Evolutionary conservation across 306 rosid species (phyloP), one percentile per base, ranked within the genome.

Genomic region (Prunus mira): DNA sequence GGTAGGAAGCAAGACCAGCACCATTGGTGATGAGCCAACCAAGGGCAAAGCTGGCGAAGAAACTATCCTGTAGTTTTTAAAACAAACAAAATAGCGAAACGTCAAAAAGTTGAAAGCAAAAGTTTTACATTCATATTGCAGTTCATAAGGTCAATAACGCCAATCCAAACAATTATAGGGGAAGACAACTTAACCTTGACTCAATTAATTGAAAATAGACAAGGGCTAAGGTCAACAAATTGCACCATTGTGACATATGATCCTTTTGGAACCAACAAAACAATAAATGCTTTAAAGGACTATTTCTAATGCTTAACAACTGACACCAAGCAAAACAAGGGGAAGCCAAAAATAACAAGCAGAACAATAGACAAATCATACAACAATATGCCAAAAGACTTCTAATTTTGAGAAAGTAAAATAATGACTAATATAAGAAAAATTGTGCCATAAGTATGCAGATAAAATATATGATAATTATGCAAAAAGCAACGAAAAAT

Each of bases 11-110:
- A 25, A 93, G 85, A 77, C 98, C 96, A 2, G 96, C 96, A 68
- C 98, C 96, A 41, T 89, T 93, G 76, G 98, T 93, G 77, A 93
- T 91, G 76, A 93, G 86, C 98, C 98, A 93, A 22, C 98, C 93
- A 3, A 93, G 95, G 71, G 90, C 98, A 85, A 93, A 93, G 72
- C 96, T 93, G 22, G 98, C 93, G 5, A 93, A 88, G 80, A 93
- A 93, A 78, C 95, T 90, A 85, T 90, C 97, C 97, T 86, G 87
- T 61, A 60, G 58, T 24, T 55, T 50, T 45, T 20, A 54, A 51
- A 63, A 58, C 9, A 38, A 38, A 30, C 14, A 43, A 10, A 43
- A 47, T 4, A 10, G 27, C 43, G 3, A 3, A 2, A 69, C 19
- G 49, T 58, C 24, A 72, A 5, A 3, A 1, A 25, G 18, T 49